phyloP scores from a whole-genome alignment of 352 stramenopile genomes.

The Pythium dissimile region DNA sequence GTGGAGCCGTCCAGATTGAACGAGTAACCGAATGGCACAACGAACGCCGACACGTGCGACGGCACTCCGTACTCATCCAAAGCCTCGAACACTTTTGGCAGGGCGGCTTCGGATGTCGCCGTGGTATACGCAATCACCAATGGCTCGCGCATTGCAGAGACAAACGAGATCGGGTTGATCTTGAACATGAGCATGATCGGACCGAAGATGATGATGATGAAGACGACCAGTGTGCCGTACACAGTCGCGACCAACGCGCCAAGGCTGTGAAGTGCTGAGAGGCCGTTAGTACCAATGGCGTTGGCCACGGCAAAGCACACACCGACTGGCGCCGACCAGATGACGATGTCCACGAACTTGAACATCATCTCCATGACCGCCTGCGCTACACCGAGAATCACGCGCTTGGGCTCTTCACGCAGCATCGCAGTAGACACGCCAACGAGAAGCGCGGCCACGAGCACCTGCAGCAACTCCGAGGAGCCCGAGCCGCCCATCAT shows the following conservation, averaged over 20 bases:
- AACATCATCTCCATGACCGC: slow-evolving; percentile 69
- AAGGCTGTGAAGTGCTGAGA: slow-evolving; percentile 34
- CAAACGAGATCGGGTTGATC: slow-evolving; percentile 43
- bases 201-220: slow-evolving; percentile 52
- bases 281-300: slow-evolving; percentile 46
- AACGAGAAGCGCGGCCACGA: slow-evolving; percentile 43
- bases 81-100: slow-evolving; percentile 57
- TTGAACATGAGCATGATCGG: slow-evolving; percentile 40
- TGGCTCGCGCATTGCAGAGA: slow-evolving; percentile 43
- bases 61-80: slow-evolving; percentile 51
- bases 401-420: slow-evolving; percentile 20
- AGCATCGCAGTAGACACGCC: slow-evolving; percentile 39
- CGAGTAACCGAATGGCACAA: slow-evolving; percentile 62
- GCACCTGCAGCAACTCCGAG: slow-evolving; percentile 57
- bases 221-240: slow-evolving; percentile 42
- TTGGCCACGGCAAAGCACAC: slow-evolving; percentile 58
- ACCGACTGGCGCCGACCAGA: slow-evolving; percentile 57
- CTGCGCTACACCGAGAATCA: slow-evolving; percentile 21
- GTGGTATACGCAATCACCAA: slow-evolving; percentile 56
- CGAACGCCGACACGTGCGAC: slow-evolving; percentile 45
- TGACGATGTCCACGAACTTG: slow-evolving; percentile 69
- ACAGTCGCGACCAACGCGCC: slow-evolving; percentile 39
- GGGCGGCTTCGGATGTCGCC: slow-evolving; percentile 12
- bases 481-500: slow-evolving; percentile 26
- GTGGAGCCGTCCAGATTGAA: slow-evolving; percentile 64